Evolutionary conservation across 1,139 yeast genomes (phyloP), one percentile per base, ranked within the genome.

Genomic region (Lodderomyces metapsilosis): DNA sequence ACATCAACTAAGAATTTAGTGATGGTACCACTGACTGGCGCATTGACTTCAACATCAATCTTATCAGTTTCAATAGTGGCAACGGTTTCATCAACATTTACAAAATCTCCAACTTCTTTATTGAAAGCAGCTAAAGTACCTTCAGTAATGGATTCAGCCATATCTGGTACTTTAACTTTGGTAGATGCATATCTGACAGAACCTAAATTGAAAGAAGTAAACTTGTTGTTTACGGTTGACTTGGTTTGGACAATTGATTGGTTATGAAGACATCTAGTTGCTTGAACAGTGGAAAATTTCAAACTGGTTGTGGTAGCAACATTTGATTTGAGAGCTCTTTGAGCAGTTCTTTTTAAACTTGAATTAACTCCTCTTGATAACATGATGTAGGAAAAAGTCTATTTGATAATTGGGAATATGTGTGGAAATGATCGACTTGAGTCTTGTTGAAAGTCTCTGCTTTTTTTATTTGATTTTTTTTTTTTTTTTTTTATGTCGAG

Each of bases 51-150:
- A 43, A 92, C 95, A 60, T 92, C 98, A 57, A 94, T 89, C 76
- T 94, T 94, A 66, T 92, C 99, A 42, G 99, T 92, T 72, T 92
- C 99, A 56, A 92, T 91, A 52, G 98, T 91, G 47, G 98, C 98
- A 55, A 92, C 76, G 53, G 88, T 82, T 68, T 92, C 98, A 64
- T 92, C 98, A 54, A 74, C 82, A 45, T 76, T 80, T 44, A 94
- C 95, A 57, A 70, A 89, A 51, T 92, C 98, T 52, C 99, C 99
- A 47, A 89, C 88, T 52, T 80, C 71, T 63, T 83, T 84, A 54
- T 80, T 76, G 67, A 80, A 89, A 42, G 88, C 84, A 49, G 88
- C 74, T 54, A 92, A 77, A 39, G 98, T 88, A 64, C 99, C 99
- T 68, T 92, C 99, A 39, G 97, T 88, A 61, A 92, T 85, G 42